Evolutionary conservation across 352 stramenopile species (phyloP).

Genomic region (Pythium utonaiense): DNA sequence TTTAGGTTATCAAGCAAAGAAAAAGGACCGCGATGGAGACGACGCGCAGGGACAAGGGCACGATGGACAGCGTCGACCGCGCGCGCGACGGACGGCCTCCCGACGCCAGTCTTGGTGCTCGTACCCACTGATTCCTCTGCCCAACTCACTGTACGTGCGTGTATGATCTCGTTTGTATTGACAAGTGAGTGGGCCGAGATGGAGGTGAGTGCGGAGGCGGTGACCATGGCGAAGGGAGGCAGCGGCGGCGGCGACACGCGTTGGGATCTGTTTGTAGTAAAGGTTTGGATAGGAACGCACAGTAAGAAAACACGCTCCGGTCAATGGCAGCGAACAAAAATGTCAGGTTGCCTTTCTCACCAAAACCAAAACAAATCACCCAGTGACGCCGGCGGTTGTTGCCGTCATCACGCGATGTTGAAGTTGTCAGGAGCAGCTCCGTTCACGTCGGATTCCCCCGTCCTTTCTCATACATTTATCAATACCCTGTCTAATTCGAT

Average conservation of each 20-base stretch:
- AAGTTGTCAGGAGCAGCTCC: slow-evolving; percentile 10
- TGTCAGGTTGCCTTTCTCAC: neutral
- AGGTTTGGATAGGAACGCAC: slow-evolving; percentile 13
- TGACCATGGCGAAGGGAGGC: neutral
- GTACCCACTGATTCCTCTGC: neutral
- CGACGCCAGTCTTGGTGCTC: too few relatives aligned
- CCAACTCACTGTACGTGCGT: neutral
- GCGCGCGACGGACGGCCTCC: neutral
- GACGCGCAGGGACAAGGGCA: slow-evolving; percentile 1
- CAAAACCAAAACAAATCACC: neutral
- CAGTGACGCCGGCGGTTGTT: neutral
- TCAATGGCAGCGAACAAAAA: neutral
- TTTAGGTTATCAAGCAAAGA: slow-evolving; percentile 47
- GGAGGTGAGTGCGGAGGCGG: neutral
- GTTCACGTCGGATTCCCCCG: slow-evolving; percentile 18
- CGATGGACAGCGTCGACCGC: neutral
- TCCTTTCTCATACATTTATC: neutral
- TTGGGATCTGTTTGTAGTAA: slow-evolving; percentile 15
- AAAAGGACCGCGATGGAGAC: neutral
- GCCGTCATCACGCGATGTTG: slow-evolving; percentile 11
- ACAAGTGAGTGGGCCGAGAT: neutral
- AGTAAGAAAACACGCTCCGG: slow-evolving; percentile 1
- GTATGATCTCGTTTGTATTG: neutral
- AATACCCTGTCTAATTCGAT: slow-evolving; percentile 6
- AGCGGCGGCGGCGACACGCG: neutral